These are phyloP conservation scores for Trypanosoma scelopori DNA, from an alignment of 208 protist genomes.

Conservation along the genomic window DNA sequence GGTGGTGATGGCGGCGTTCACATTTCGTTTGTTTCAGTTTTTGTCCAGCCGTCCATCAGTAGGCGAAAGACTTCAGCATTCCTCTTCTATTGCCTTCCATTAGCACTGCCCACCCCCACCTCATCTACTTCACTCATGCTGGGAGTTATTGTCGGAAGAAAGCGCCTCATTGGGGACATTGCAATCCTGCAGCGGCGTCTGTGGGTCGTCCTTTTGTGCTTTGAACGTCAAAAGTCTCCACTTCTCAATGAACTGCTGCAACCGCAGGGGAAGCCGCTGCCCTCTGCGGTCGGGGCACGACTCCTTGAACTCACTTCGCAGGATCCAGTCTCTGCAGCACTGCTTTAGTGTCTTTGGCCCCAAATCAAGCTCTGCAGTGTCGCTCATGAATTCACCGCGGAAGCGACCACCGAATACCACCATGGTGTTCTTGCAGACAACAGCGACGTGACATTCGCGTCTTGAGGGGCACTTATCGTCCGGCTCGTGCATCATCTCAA, in stretches of 20 bases:
- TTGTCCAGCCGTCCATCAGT: not conserved
- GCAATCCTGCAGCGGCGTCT: constrained; percentile 10
- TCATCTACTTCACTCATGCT: constrained; percentile 10
- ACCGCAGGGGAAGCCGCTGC: constrained; percentile 40
- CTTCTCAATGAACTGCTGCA: constrained; percentile 29
- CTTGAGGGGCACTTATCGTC: constrained; percentile 74
- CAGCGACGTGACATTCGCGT: constrained; percentile 84
- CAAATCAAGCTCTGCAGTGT: constrained; percentile 75
- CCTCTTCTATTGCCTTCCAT: too few relatives aligned
- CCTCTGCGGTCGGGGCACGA: constrained; percentile 27
- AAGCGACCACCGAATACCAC: constrained; percentile 90
- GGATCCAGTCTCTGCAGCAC: constrained; percentile 61
- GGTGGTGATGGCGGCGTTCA: too few relatives aligned
- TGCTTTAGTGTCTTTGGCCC: constrained; percentile 57
- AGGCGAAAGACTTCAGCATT: not conserved
- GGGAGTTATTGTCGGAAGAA: constrained; percentile 30
- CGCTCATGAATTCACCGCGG: constrained; percentile 82
- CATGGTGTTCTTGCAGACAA: constrained; percentile 86
- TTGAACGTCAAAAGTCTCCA: constrained; percentile 19
- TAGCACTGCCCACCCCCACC: too few relatives aligned
- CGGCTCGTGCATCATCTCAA: constrained; percentile 55
- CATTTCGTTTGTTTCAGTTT: constrained; percentile 1
- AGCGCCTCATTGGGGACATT: constrained; percentile 22
- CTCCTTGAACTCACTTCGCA: constrained; percentile 25
- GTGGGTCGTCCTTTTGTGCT: constrained; percentile 8